A percentile compares a stretch with the other conserved stretches of the same genome.
phyloP scores from a whole-genome alignment of 768 basidiomycete species.

The Symmetrospora coprosmae region DNA sequence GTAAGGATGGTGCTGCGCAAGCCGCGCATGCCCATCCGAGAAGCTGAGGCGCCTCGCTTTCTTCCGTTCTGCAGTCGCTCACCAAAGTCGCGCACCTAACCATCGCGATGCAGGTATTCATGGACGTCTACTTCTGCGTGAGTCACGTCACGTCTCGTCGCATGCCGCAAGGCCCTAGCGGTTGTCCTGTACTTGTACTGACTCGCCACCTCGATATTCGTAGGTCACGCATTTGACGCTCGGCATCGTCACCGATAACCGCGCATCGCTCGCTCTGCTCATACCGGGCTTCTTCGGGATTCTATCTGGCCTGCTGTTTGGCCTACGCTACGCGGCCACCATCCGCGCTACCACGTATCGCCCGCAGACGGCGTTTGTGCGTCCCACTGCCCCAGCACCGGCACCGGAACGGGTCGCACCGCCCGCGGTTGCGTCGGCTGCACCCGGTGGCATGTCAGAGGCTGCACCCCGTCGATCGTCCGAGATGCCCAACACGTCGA shows the following conservation, averaged over 20 bases:
- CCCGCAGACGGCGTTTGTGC: background rate
- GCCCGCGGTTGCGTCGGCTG: background rate
- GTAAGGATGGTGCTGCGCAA: background rate
- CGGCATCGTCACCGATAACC: conserved; percentile 19
- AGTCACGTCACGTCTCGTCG: background rate
- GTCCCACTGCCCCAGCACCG: background rate
- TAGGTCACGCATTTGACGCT: conserved; percentile 23
- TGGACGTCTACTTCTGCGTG: conserved; percentile 30
- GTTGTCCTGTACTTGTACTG: no score
- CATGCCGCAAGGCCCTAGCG: no score
- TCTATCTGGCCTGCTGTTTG: conserved; percentile 30
- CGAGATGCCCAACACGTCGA: background rate
- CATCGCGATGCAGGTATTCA: conserved; percentile 23
- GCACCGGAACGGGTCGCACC: background rate
- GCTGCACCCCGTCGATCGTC: background rate
- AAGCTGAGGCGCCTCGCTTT: background rate
- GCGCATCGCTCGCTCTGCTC: conserved; percentile 28
- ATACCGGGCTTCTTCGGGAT: conserved; percentile 28
- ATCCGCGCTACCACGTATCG: conserved; percentile 26
- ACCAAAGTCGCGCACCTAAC: conserved; percentile 18
- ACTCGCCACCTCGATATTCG: background rate
- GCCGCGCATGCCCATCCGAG: no score
- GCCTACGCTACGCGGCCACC: conserved; percentile 28
- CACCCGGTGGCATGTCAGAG: background rate
- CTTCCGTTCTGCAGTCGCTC: conserved; percentile 17